phyloP scores from a whole-genome alignment of 2,329 filamentous ascomycete genomes.

The Trichophyton verrucosum region DNA sequence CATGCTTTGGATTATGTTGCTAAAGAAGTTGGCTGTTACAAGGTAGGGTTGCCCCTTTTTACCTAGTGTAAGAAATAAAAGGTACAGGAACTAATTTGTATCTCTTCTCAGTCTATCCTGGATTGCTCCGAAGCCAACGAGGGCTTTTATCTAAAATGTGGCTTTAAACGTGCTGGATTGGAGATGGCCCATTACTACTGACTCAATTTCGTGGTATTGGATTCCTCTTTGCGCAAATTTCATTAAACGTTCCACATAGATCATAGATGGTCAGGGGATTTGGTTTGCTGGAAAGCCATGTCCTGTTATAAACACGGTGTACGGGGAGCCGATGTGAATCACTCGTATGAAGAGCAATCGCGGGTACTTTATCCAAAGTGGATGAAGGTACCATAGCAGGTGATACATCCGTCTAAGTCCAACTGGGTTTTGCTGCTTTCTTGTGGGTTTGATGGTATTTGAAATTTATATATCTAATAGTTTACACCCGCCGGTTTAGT shows the following conservation, averaged over 20 bases:
- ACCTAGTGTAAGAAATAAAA: neutral
- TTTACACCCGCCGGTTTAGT: neutral
- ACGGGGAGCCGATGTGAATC: neutral
- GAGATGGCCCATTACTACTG: conserved; percentile 94
- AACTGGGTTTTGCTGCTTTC: neutral
- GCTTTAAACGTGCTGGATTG: conserved; percentile 78
- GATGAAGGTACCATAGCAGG: neutral
- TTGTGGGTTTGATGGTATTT: neutral
- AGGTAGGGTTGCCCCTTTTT: conserved; percentile 36
- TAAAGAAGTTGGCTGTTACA: conserved; percentile 84
- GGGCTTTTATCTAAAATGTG: conserved; percentile 97
- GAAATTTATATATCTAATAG: neutral
- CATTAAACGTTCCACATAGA: neutral
- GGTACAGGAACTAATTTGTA: neutral
- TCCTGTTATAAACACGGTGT: neutral
- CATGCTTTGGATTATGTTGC: conserved; percentile 85
- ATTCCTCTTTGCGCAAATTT: neutral
- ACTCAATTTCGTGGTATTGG: neutral
- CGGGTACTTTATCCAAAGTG: neutral
- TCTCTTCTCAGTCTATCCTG: conserved; percentile 57
- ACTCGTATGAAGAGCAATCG: neutral
- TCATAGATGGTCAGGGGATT: neutral
- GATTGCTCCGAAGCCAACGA: conserved; percentile 95
- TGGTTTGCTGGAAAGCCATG: neutral
- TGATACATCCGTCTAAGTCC: neutral